Percentiles rank a stretch among this genome's conserved stretches.
These are phyloP conservation scores for Phytophthora podocarpi DNA, from an alignment of 352 stramenopile genomes.

Conservation along the genomic window DNA sequence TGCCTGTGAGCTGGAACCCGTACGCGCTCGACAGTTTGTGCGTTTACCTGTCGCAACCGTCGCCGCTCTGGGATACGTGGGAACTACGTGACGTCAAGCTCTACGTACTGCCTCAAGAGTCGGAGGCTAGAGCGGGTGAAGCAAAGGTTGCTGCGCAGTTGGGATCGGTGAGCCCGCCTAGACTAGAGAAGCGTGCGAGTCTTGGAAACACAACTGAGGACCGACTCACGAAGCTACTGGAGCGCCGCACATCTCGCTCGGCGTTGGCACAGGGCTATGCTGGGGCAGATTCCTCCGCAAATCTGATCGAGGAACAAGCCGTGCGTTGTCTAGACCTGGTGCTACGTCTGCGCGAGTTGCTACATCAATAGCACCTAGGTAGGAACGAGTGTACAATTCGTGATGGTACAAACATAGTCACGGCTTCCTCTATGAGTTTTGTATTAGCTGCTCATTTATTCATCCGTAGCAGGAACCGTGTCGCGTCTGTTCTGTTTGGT, in stretches of 20 bases:
- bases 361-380: constrained; percentile 5
- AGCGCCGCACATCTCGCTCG: constrained; percentile 13
- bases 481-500: constrained; percentile 28
- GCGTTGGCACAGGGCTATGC: background rate
- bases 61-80: constrained; percentile 59
- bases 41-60: constrained; percentile 69
- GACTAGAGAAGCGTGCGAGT: constrained; percentile 5
- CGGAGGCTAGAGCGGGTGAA: background rate
- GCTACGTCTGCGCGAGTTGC: constrained; percentile 23
- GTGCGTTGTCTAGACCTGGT: constrained; percentile 31
- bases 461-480: constrained; percentile 1
- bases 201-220: constrained; percentile 6
- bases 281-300: background rate
- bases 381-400: too few species aligned
- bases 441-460: too few species aligned
- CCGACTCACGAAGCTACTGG: constrained; percentile 21
- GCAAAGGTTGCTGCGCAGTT: background rate
- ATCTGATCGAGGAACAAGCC: constrained; percentile 20
- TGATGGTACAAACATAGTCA: too few species aligned
- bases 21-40: constrained; percentile 44
- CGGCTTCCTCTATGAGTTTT: too few species aligned
- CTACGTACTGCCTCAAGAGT: constrained; percentile 21
- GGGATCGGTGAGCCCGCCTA: background rate
- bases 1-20: constrained; percentile 40
- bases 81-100: constrained; percentile 63